Conservation (phyloP, 139 green algal genomes). For the Trebouxia sp. region DNA sequence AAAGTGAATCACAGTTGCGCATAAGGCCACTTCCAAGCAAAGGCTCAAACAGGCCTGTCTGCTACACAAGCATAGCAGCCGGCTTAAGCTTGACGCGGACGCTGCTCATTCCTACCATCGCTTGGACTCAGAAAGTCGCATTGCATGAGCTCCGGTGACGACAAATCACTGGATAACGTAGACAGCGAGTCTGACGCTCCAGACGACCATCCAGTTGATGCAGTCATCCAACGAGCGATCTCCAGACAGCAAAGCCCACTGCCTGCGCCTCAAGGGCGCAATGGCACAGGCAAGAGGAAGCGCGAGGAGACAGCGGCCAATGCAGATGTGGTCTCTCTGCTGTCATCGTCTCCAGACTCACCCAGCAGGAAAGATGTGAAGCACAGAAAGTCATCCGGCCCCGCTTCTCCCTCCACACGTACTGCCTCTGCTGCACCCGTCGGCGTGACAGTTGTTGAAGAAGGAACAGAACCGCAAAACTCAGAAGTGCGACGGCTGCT, state of each 20-base stretch:
- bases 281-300: background rate
- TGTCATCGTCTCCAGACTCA: background rate
- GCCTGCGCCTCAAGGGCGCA: background rate
- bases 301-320: background rate
- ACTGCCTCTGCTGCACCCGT: background rate
- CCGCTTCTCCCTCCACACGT: background rate
- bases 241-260: background rate
- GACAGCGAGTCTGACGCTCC: background rate
- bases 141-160: background rate
- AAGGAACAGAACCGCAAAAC: background rate
- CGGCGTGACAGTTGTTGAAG: slow-evolving; percentile 7
- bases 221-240: slow-evolving; percentile 17
- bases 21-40: too few species aligned
- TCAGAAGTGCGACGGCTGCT: background rate
- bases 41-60: too few species aligned
- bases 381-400: background rate
- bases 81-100: too few species aligned
- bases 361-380: background rate
- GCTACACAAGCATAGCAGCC: too few species aligned
- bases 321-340: background rate
- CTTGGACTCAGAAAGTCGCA: background rate
- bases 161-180: background rate
- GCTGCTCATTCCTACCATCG: too few species aligned
- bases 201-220: slow-evolving; percentile 2
- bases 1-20: too few species aligned